Conservation (phyloP, 2,329 filamentous ascomycete genomes). For the Ophiostoma fasciatum region DNA sequence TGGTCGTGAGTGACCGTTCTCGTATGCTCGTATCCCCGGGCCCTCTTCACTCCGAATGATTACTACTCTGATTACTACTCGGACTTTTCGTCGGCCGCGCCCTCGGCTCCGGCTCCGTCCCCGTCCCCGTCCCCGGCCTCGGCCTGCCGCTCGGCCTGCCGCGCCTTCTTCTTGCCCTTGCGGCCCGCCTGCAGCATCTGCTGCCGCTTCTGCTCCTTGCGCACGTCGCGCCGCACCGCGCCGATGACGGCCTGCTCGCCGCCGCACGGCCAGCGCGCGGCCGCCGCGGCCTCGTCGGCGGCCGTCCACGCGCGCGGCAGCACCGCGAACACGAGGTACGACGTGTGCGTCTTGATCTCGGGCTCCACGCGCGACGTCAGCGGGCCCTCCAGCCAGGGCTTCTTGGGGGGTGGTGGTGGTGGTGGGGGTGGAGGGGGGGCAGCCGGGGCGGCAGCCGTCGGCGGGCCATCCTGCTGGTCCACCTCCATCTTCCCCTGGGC, state of each 20-base stretch:
- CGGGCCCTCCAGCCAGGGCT: slow-evolving; percentile 60
- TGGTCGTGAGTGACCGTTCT: no score
- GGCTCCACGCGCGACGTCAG: slow-evolving; percentile 69
- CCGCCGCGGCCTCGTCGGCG: slow-evolving; percentile 59
- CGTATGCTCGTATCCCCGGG: no score
- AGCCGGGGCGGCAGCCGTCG: neutral
- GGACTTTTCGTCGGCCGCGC: no score
- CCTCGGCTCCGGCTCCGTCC: no score
- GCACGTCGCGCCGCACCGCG: slow-evolving; percentile 35
- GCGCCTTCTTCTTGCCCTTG: slow-evolving; percentile 13
- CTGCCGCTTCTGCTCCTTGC: slow-evolving; percentile 42
- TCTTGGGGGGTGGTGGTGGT: slow-evolving; percentile 16
- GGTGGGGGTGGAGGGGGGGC: no score
- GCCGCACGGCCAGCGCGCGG: slow-evolving; percentile 48
- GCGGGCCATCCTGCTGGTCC: slow-evolving; percentile 9
- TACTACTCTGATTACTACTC: no score
- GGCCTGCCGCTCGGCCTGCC: neutral
- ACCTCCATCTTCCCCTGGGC: slow-evolving; percentile 10
- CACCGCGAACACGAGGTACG: slow-evolving; percentile 88
- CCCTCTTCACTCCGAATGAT: no score
- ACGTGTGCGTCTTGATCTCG: slow-evolving; percentile 90
- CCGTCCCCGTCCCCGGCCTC: no score
- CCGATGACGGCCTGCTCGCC: slow-evolving; percentile 37
- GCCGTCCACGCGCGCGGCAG: slow-evolving; percentile 76
- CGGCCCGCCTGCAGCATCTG: slow-evolving; percentile 28